These are phyloP conservation scores for Populus alba DNA, from an alignment of 345 rosid species.

Conservation along the genomic window DNA sequence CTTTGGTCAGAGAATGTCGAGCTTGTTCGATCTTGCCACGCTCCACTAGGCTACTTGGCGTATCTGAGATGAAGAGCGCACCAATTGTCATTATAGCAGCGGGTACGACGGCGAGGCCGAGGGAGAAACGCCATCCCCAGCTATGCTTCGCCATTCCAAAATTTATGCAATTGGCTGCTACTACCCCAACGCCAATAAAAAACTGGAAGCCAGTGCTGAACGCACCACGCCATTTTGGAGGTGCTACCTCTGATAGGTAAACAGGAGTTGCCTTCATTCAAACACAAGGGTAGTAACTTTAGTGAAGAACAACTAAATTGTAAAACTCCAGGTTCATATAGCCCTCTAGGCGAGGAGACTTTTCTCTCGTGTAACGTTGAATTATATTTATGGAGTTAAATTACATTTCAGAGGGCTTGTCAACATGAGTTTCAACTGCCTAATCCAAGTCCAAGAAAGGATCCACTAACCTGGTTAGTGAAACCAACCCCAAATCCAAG, in stretches of 20 bases:
- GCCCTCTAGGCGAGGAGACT: background rate
- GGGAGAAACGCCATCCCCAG: conserved; percentile 83
- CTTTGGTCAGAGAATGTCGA: conserved; percentile 40
- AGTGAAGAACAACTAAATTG: too few relatives aligned
- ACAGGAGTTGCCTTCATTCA: conserved; percentile 68
- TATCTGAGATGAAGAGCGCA: conserved; percentile 65
- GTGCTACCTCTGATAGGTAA: conserved; percentile 80
- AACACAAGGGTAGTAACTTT: background rate
- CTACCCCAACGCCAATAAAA: conserved; percentile 69
- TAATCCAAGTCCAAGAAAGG: background rate
- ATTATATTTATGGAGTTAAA: too few relatives aligned
- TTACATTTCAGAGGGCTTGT: too few relatives aligned
- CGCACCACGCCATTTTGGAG: conserved; percentile 86
- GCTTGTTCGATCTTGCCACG: conserved; percentile 64
- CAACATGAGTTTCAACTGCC: too few relatives aligned
- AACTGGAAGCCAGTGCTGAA: conserved; percentile 77
- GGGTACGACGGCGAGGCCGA: conserved; percentile 67
- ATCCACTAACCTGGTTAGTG: conserved; percentile 61
- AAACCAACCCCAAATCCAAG: conserved; percentile 93
- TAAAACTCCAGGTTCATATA: too few relatives aligned
- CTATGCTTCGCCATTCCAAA: conserved; percentile 48
- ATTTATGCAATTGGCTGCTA: conserved; percentile 61
- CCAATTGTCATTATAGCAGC: conserved; percentile 71
- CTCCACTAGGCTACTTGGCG: conserved; percentile 65
- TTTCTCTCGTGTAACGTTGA: too few relatives aligned